phyloP scores from a whole-genome alignment of 1,284 basidiomycete genomes.

The Microstroma glucosiphilum region DNA sequence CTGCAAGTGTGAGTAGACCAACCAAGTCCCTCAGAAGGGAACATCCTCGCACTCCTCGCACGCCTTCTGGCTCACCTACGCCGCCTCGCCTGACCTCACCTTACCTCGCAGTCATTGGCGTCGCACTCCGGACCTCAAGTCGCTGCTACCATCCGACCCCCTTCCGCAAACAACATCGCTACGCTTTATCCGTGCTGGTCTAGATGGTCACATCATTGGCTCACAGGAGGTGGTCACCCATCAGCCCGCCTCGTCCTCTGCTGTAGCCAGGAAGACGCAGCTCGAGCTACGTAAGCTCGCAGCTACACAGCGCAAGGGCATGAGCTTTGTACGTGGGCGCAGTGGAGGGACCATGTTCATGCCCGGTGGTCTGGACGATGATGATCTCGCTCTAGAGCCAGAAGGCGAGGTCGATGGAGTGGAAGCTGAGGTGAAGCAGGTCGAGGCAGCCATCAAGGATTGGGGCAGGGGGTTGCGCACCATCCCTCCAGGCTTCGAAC shows the following conservation, averaged over 20 bases:
- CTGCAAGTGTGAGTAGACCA: neutral
- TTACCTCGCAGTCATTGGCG: conserved; percentile 11
- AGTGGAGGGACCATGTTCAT: conserved; percentile 20
- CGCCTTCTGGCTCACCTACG: neutral
- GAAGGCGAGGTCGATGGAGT: conserved; percentile 39
- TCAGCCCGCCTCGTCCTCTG: conserved; percentile 25
- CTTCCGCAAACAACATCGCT: conserved; percentile 22
- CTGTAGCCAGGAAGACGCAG: conserved; percentile 17
- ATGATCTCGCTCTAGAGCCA: conserved; percentile 48
- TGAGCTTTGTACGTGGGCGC: conserved; percentile 23
- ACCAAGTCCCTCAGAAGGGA: neutral
- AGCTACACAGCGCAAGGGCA: conserved; percentile 2
- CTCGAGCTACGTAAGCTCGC: conserved; percentile 26
- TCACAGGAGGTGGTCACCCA: conserved; percentile 17
- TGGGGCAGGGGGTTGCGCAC: conserved; percentile 40
- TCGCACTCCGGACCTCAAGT: conserved; percentile 7
- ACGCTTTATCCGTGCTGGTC: conserved; percentile 44
- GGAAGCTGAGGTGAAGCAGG: conserved; percentile 3
- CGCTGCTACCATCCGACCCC: conserved; percentile 5
- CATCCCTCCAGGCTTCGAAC: conserved; percentile 53
- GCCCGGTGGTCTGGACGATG: conserved; percentile 53
- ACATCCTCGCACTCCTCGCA: neutral
- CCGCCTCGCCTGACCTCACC: neutral
- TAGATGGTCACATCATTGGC: conserved; percentile 41
- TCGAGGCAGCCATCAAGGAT: conserved; percentile 14